A percentile compares a stretch with the other conserved stretches of the same genome.
Conservation (phyloP, 2,329 filamentous ascomycete species). For the Zelopaecilomyces penicillatus region DNA sequence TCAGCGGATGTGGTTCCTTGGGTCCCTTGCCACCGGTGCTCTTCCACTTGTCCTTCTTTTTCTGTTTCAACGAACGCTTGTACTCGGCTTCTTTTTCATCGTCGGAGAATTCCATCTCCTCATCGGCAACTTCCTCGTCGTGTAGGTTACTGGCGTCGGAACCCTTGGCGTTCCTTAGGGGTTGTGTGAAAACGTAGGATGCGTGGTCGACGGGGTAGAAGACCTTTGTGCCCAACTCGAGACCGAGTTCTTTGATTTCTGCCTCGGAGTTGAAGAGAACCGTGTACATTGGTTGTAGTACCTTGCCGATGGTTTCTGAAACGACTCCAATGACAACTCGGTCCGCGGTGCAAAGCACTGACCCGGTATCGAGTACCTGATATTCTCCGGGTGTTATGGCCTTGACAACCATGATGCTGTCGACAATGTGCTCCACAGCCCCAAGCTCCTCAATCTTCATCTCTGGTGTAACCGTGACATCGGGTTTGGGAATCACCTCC, state of each 20-base stretch:
- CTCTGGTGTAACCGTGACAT: conserved; percentile 66
- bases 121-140: conserved; percentile 79
- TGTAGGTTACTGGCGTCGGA: conserved; percentile 92
- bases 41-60: conserved; percentile 42
- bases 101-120: conserved; percentile 92
- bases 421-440: conserved; percentile 65
- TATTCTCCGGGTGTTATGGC: conserved; percentile 73
- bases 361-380: conserved; percentile 75
- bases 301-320: conserved; percentile 77
- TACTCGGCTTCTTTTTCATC: conserved; percentile 88
- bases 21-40: conserved; percentile 32
- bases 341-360: conserved; percentile 70
- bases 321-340: conserved; percentile 71
- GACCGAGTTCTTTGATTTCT: conserved; percentile 57
- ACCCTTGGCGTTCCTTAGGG: conserved; percentile 70
- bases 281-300: conserved; percentile 79
- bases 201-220: conserved; percentile 77
- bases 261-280: conserved; percentile 63
- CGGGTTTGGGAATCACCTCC: conserved; percentile 60
- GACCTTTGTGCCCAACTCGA: conserved; percentile 62
- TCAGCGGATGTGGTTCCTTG: conserved; percentile 31
- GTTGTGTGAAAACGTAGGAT: conserved; percentile 78
- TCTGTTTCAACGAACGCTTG: conserved; percentile 61
- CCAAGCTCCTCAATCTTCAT: conserved; percentile 74
- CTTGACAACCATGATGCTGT: conserved; percentile 69